Evolutionary conservation across 768 basidiomycete genomes (phyloP).

Genomic region (Leucocoprinus sp.): DNA sequence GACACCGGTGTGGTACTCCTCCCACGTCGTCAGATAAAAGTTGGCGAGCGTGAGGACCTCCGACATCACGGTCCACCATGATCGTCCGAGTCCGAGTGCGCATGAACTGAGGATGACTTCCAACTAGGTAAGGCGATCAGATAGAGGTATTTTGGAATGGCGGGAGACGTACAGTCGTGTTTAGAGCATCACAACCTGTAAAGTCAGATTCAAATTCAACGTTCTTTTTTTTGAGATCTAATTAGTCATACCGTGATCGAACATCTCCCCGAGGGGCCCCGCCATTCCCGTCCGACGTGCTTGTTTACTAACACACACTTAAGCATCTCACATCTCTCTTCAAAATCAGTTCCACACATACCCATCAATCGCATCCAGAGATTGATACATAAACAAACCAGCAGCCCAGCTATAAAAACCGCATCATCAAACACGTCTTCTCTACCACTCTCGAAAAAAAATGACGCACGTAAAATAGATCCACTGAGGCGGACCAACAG

Average conservation of each 20-base stretch:
- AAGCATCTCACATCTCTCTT: slow-evolving; percentile 9
- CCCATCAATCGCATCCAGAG: slow-evolving; percentile 85
- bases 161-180: slow-evolving; percentile 64
- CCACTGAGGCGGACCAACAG: slow-evolving; percentile 64
- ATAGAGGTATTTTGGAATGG: neutral
- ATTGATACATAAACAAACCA: slow-evolving; percentile 90
- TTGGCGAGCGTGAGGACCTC: slow-evolving; percentile 71
- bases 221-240: neutral
- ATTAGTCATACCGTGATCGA: slow-evolving; percentile 75
- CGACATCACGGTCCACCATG: slow-evolving; percentile 95
- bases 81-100: slow-evolving; percentile 85
- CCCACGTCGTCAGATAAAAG: slow-evolving; percentile 81
- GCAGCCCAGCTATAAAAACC: slow-evolving; percentile 63
- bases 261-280: slow-evolving; percentile 96
- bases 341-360: slow-evolving; percentile 23
- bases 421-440: neutral
- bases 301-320: slow-evolving; percentile 60
- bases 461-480: slow-evolving; percentile 77
- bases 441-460: neutral
- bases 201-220: neutral
- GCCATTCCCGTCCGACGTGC: slow-evolving; percentile 94
- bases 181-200: slow-evolving; percentile 84
- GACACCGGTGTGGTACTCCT: slow-evolving; percentile 82
- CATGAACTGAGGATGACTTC: slow-evolving; percentile 77
- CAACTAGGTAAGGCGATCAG: slow-evolving; percentile 39